A percentile compares a stretch with the other conserved stretches of the same genome.
These are phyloP conservation scores for Azolla pinnata DNA, from an alignment of 75 land plant genomes.

Conservation along the genomic window DNA sequence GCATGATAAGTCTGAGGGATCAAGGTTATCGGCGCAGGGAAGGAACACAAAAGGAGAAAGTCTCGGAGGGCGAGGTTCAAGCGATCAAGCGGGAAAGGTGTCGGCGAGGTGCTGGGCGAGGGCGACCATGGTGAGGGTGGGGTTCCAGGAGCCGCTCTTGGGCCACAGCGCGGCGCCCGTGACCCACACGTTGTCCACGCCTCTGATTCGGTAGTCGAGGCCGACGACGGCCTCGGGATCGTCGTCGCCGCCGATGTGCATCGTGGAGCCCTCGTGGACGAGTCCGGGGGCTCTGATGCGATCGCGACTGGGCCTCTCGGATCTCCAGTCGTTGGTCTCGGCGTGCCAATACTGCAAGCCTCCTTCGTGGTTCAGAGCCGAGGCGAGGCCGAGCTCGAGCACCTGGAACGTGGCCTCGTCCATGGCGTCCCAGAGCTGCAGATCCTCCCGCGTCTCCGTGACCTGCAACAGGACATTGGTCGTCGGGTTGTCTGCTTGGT, in stretches of 20 bases:
- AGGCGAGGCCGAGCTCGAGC: slow-evolving; percentile 1
- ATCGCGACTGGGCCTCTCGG: not conserved
- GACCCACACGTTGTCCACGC: slow-evolving; percentile 15
- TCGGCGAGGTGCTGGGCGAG: slow-evolving; percentile 9
- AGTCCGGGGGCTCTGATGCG: slow-evolving; percentile 4
- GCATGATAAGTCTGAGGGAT: no score
- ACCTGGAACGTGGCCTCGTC: slow-evolving; percentile 10
- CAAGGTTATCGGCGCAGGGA: no score
- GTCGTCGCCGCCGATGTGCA: slow-evolving; percentile 8
- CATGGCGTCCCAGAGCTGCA: slow-evolving; percentile 9
- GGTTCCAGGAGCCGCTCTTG: slow-evolving; percentile 13
- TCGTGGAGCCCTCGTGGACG: slow-evolving; percentile 11
- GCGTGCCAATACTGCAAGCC: slow-evolving; percentile 2
- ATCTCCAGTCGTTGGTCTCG: not conserved
- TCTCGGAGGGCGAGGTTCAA: no score
- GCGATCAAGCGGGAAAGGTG: slow-evolving; percentile 1
- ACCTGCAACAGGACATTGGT: slow-evolving; percentile 8
- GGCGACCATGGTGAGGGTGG: slow-evolving; percentile 14
- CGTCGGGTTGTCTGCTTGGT: not conserved
- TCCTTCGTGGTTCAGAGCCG: slow-evolving; percentile 6
- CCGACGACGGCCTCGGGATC: slow-evolving; percentile 5
- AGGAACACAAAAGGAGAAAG: no score
- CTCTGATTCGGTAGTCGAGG: slow-evolving; percentile 9
- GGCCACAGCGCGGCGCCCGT: slow-evolving; percentile 15
- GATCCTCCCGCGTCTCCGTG: not conserved